Conservation (phyloP, 2,329 filamentous ascomycete genomes). For the Fusarium pseudonygamai region DNA sequence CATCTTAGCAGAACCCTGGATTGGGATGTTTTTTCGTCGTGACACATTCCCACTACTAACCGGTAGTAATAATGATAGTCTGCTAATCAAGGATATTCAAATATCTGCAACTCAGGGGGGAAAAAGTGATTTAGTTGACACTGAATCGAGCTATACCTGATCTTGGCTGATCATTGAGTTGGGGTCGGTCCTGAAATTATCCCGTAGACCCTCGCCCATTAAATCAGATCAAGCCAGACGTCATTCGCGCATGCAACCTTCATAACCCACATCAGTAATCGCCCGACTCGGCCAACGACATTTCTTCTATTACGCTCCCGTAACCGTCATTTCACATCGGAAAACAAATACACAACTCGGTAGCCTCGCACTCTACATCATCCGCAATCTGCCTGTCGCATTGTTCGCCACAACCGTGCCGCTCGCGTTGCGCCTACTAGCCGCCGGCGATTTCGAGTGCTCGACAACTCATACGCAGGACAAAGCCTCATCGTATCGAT, state of each 20-base stretch:
- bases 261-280: slow-evolving; percentile 29
- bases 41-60: neutral
- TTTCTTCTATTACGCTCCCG: neutral
- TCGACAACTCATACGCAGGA: slow-evolving; percentile 6
- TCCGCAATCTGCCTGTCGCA: neutral
- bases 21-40: neutral
- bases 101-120: neutral
- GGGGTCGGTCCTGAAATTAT: slow-evolving; percentile 28
- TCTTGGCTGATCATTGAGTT: neutral
- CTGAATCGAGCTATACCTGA: neutral
- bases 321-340: neutral
- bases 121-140: neutral
- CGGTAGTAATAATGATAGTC: neutral
- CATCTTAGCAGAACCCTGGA: neutral
- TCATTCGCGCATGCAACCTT: slow-evolving; percentile 38
- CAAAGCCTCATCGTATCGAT: slow-evolving; percentile 7
- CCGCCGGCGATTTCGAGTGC: slow-evolving; percentile 2
- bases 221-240: slow-evolving; percentile 39
- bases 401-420: neutral
- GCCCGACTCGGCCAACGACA: neutral
- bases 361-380: neutral
- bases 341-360: neutral
- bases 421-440: slow-evolving; percentile 4
- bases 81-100: neutral
- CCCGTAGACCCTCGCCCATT: slow-evolving; percentile 26